Percentiles rank a stretch among this genome's conserved stretches.
Conservation (phyloP, 768 basidiomycete species). For the Terana coerulea region DNA sequence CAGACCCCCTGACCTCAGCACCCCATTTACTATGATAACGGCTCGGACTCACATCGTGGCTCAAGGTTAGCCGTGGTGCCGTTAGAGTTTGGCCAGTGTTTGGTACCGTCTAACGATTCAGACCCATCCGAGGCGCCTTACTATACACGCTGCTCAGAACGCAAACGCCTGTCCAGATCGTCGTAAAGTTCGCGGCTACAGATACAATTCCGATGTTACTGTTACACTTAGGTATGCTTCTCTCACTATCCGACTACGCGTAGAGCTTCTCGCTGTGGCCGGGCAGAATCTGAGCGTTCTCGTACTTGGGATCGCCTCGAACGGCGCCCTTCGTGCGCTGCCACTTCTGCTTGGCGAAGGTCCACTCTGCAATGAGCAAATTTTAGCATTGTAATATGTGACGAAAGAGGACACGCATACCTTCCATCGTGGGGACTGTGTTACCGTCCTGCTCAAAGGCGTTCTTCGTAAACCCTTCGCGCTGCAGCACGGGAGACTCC, state of each 20-base stretch:
- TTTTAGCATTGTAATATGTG: not conserved
- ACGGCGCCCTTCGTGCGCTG: conserved; percentile 35
- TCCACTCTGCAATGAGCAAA: conserved; percentile 34
- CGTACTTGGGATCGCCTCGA: conserved; percentile 28
- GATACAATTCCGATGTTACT: not conserved
- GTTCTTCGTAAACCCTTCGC: conserved; percentile 43
- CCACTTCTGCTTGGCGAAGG: conserved; percentile 50
- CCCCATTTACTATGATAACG: not conserved
- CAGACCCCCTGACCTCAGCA: conserved; percentile 9
- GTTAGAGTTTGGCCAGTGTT: no score
- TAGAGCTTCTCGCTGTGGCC: conserved; percentile 41
- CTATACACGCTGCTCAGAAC: no score
- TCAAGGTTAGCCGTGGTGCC: no score
- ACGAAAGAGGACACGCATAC: conserved; percentile 17
- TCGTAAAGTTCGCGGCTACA: not conserved
- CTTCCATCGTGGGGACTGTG: conserved; percentile 43
- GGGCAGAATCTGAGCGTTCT: conserved; percentile 39
- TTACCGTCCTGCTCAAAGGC: conserved; percentile 40
- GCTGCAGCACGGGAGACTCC: conserved; percentile 40
- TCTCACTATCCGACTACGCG: no score
- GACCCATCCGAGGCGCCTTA: not conserved
- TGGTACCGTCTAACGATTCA: no score
- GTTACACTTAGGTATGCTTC: not conserved
- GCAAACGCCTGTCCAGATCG: no score
- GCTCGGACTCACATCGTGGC: not conserved